Conservation (phyloP, 1,284 basidiomycete genomes). For the Tausonia pullulans region DNA sequence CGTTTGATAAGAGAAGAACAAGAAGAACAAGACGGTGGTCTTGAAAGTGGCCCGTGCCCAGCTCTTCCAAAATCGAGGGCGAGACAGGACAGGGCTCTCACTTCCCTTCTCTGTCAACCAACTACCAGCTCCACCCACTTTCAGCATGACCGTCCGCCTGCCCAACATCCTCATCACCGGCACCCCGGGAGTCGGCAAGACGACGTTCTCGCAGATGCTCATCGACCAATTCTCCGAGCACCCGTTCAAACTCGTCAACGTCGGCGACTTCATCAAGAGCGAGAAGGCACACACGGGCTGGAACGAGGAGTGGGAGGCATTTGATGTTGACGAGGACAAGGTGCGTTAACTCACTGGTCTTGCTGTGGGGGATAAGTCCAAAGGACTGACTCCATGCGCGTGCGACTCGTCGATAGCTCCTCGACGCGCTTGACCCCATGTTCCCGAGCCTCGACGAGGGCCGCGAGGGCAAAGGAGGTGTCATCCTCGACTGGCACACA, state of each 20-base stretch:
- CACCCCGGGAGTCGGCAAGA: slow-evolving; percentile 59
- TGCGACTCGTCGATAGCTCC: slow-evolving; percentile 41
- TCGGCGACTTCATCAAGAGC: slow-evolving; percentile 80
- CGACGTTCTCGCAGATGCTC: slow-evolving; percentile 75
- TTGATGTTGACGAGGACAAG: slow-evolving; percentile 91
- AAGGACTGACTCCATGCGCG: not conserved
- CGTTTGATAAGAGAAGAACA: too few relatives aligned
- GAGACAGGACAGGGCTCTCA: too few relatives aligned
- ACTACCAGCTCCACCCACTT: too few relatives aligned
- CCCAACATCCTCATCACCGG: slow-evolving; percentile 92
- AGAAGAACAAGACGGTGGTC: too few relatives aligned
- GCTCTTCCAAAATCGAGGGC: too few relatives aligned
- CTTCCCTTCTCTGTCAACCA: too few relatives aligned
- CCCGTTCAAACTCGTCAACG: slow-evolving; percentile 69
- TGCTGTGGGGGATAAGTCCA: not conserved
- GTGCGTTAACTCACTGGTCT: slow-evolving; percentile 34
- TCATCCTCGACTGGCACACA: slow-evolving; percentile 96
- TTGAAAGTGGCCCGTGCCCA: too few relatives aligned
- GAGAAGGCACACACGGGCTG: slow-evolving; percentile 70
- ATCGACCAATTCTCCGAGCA: slow-evolving; percentile 26
- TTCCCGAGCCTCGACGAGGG: slow-evolving; percentile 23
- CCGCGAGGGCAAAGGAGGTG: slow-evolving; percentile 44
- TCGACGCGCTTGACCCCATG: slow-evolving; percentile 74
- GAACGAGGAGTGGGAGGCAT: slow-evolving; percentile 89
- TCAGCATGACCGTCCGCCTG: not conserved